These are phyloP conservation scores for Penicillium concentricum DNA, from an alignment of 2,329 filamentous ascomycete genomes.

Conservation along the genomic window DNA sequence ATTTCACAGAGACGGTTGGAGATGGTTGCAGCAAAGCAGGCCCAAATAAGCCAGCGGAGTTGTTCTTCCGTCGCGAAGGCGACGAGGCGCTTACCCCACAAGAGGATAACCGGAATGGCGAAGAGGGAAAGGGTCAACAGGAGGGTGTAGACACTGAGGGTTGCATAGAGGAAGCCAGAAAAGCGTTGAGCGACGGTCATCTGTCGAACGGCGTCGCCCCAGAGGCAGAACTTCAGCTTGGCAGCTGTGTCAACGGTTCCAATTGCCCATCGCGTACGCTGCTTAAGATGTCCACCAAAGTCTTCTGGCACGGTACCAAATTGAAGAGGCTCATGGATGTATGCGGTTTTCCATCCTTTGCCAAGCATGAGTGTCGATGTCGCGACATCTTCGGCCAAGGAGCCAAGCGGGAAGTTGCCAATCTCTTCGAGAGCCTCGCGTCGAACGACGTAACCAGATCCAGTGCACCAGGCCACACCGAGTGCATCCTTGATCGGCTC, in stretches of 20 bases:
- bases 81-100: slow-evolving; percentile 58
- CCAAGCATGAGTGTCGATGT: slow-evolving; percentile 60
- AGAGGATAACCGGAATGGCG: slow-evolving; percentile 59
- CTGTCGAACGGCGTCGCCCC: slow-evolving; percentile 51
- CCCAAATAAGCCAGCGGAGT: slow-evolving; percentile 59
- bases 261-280: slow-evolving; percentile 41
- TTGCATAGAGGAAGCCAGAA: slow-evolving; percentile 58
- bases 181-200: slow-evolving; percentile 60
- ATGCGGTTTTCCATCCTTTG: slow-evolving; percentile 62
- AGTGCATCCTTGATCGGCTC: slow-evolving; percentile 48
- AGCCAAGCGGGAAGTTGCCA: slow-evolving; percentile 61
- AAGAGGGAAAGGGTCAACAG: slow-evolving; percentile 56
- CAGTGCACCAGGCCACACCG: slow-evolving; percentile 62
- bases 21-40: slow-evolving; percentile 54
- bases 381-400: slow-evolving; percentile 60
- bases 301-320: slow-evolving; percentile 52
- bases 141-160: slow-evolving; percentile 57
- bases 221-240: slow-evolving; percentile 61
- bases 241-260: slow-evolving; percentile 58
- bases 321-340: slow-evolving; percentile 59
- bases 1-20: slow-evolving; percentile 58
- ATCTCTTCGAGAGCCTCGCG: slow-evolving; percentile 61
- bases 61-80: slow-evolving; percentile 55
- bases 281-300: slow-evolving; percentile 37
- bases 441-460: slow-evolving; percentile 61